phyloP scores from a whole-genome alignment of 352 stramenopile species.

The Peronospora farinosa region DNA sequence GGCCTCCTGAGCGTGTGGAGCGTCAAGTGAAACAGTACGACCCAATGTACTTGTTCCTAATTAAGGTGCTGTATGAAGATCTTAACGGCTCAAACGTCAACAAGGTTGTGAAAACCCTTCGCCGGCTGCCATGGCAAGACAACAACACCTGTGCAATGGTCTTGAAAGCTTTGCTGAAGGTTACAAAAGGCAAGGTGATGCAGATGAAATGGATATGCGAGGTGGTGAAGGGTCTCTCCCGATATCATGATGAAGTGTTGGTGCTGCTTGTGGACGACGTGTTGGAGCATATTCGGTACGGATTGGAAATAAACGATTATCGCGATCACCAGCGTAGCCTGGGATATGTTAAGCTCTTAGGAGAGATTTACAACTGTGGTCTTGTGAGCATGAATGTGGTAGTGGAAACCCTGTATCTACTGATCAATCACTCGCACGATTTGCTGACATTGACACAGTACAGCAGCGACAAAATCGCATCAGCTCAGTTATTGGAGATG shows the following conservation, averaged over 20 bases:
- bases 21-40: constrained; percentile 79
- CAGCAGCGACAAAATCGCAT: constrained; percentile 22
- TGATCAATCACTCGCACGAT: constrained; percentile 94
- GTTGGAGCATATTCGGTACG: constrained; percentile 89
- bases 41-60: constrained; percentile 87
- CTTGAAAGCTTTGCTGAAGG: constrained; percentile 89
- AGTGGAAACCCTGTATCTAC: constrained; percentile 90
- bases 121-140: constrained; percentile 89
- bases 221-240: constrained; percentile 75
- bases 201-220: constrained; percentile 85
- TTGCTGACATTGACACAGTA: constrained; percentile 72
- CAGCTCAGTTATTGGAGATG: constrained; percentile 45
- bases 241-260: constrained; percentile 87
- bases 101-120: constrained; percentile 91
- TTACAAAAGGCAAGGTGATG: constrained; percentile 86
- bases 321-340: constrained; percentile 91
- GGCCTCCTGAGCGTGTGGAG: constrained; percentile 80
- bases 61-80: constrained; percentile 86
- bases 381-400: constrained; percentile 90
- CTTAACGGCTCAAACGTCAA: constrained; percentile 78
- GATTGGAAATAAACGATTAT: constrained; percentile 87
- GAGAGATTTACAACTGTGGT: constrained; percentile 89
- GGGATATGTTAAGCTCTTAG: constrained; percentile 89
- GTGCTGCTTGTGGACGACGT: constrained; percentile 91
- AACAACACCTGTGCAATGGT: constrained; percentile 55